These are phyloP conservation scores for Myxozyma udenii DNA, from an alignment of 805 yeast genomes.

Conservation along the genomic window DNA sequence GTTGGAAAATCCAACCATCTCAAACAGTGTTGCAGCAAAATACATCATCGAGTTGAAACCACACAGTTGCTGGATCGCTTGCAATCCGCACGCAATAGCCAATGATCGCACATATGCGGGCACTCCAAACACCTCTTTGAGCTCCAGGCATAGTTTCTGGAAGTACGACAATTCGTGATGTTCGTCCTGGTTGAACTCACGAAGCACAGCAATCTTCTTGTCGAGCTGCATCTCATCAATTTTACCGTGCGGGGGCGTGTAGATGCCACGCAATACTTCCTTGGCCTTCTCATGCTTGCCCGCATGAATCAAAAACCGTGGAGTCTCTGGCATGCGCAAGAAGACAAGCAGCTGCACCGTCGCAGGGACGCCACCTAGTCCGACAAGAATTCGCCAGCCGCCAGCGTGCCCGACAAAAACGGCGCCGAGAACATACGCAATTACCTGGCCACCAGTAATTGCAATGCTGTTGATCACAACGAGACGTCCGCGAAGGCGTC, in stretches of 20 bases:
- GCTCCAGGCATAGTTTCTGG: constrained; percentile 32
- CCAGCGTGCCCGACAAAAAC: constrained; percentile 67
- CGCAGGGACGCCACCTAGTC: constrained; percentile 85
- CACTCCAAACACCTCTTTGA: constrained; percentile 37
- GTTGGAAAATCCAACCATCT: constrained; percentile 81
- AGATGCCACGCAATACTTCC: constrained; percentile 59
- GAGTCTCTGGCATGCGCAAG: constrained; percentile 89
- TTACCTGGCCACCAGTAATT: constrained; percentile 90
- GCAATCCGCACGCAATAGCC: constrained; percentile 85
- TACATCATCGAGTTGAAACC: constrained; percentile 97
- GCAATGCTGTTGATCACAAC: constrained; percentile 84
- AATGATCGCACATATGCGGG: constrained; percentile 79
- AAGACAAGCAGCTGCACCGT: constrained; percentile 74
- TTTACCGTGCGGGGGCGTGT: constrained; percentile 42
- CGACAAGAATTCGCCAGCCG: constrained; percentile 94
- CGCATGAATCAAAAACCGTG: constrained; percentile 78
- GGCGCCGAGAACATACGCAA: constrained; percentile 92
- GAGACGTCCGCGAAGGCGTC: constrained; percentile 79
- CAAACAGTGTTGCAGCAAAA: constrained; percentile 87
- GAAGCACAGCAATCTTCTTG: constrained; percentile 54
- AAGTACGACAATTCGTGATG: constrained; percentile 23
- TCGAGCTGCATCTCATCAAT: constrained; percentile 64
- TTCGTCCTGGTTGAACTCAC: constrained; percentile 43
- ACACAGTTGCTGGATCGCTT: constrained; percentile 93
- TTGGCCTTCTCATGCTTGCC: constrained; percentile 65